phyloP scores from a whole-genome alignment of 2,329 filamentous ascomycete genomes.

The Cercospora beticola region DNA sequence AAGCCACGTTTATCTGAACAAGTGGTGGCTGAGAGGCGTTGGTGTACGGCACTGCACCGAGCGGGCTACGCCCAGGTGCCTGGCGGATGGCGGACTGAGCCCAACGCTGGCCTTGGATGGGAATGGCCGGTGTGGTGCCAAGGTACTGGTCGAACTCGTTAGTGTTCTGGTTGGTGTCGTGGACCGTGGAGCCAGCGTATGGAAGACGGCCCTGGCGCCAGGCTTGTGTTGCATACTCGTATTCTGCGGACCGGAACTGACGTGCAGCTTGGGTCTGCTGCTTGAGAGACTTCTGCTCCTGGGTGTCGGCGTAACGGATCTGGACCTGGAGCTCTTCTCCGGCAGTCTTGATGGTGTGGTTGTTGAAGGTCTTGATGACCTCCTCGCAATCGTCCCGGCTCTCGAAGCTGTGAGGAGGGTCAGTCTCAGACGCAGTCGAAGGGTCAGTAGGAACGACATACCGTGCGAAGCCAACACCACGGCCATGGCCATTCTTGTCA shows the following conservation, averaged over 20 bases:
- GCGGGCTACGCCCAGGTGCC: conserved; percentile 28
- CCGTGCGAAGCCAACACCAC: conserved; percentile 96
- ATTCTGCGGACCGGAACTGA: conserved; percentile 94
- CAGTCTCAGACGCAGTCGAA: conserved; percentile 20
- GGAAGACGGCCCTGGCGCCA: conserved; percentile 37
- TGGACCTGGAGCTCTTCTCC: conserved; percentile 81
- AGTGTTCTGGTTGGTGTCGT: conserved; percentile 28
- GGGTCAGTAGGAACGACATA: conserved; percentile 46
- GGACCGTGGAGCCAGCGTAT: conserved; percentile 28
- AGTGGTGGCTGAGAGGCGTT: conserved; percentile 29
- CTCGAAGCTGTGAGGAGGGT: conserved; percentile 67
- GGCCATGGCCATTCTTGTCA: conserved; percentile 86
- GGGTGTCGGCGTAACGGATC: conserved; percentile 95
- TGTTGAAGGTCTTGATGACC: conserved; percentile 84
- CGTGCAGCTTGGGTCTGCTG: conserved; percentile 92
- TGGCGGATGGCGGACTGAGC: conserved; percentile 34
- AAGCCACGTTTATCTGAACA: conserved; percentile 27
- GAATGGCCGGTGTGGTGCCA: conserved; percentile 33
- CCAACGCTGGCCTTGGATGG: conserved; percentile 40
- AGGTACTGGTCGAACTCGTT: conserved; percentile 43
- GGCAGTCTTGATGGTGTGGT: conserved; percentile 56
- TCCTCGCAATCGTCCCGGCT: conserved; percentile 84
- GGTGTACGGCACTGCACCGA: conserved; percentile 30
- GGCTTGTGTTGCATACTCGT: conserved; percentile 49
- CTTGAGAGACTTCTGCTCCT: conserved; percentile 95